Base-by-base conservation (phyloP, 176 grass and related monocot species). In the Zizania latifolia region DNA sequence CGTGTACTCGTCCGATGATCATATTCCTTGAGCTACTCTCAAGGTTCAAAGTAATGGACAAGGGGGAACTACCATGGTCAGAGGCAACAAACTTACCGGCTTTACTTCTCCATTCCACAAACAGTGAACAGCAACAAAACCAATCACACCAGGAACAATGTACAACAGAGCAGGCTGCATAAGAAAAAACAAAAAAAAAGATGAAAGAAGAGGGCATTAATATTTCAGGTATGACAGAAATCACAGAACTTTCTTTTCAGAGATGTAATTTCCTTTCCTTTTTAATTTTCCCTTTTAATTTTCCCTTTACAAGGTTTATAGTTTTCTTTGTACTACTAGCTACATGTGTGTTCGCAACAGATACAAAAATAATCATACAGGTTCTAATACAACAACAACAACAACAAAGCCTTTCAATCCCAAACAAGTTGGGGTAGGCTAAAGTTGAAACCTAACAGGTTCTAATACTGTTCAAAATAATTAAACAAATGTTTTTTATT, bases 71-170 rank as follows among this genome's bases (percentile, higher is more conserved):
- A 32, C 10, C n/a, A 38, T 21, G 15, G 67, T 12, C 16, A 64
- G 38, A 57, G 9, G 37, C 57, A 69, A 72, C 22, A 62, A 53
- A 58, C 90, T 59, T 62, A 97, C 93, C 80, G 70, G 85, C 76
- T 88, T 93, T 69, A 91, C 93, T 89, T 97, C 93, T 16, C 90
- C 76, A 62, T 90, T 78, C 93, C 87, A 97, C 69, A 97, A 76
- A 73, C 88, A 91, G 62, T 90, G 90, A 74, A 77, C 74, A 21
- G 93, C 85, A 2, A 97, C 80, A 71, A 88, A 97, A 75, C 93
- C 90, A 54, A 90, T 81, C 22, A 97, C 90, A 55, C 90, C 88
- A 40, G 90, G 90, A 63, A 93, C 93, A 6, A 97, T 93, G 72
- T 97, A 93, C 66, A 90, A 35, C 32, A 97, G 83, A 67, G 93